A percentile compares a stretch with the other conserved stretches of the same genome.
phyloP scores from a whole-genome alignment of 2,329 filamentous ascomycete genomes.

The Tolypocladium capitatum region DNA sequence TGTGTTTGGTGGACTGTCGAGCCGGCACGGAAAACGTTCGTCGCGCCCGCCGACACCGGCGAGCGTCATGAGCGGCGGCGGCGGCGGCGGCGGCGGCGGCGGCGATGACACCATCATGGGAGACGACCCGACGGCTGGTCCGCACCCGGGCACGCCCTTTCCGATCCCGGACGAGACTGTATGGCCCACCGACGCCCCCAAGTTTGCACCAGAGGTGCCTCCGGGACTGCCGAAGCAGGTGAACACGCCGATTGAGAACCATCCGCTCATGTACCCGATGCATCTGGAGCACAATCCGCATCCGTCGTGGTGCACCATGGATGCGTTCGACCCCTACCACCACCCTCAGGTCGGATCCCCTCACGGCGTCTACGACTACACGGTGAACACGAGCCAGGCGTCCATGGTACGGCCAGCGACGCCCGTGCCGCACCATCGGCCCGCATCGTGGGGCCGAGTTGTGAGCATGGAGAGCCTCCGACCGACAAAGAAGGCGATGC shows the following conservation, averaged over 20 bases:
- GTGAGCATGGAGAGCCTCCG: conserved; percentile 24
- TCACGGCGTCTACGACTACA: conserved; percentile 11
- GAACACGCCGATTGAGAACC: conserved; percentile 16
- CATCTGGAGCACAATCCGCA: conserved; percentile 17
- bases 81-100: background rate
- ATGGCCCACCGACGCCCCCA: conserved; percentile 25
- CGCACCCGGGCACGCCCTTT: conserved; percentile 27
- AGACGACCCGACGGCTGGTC: conserved; percentile 20
- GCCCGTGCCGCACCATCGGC: conserved; percentile 24
- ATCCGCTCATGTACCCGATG: conserved; percentile 17
- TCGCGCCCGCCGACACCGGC: conserved; percentile 22
- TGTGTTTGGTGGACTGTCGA: conserved; percentile 17
- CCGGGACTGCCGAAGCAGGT: conserved; percentile 16
- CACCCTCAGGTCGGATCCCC: conserved; percentile 6
- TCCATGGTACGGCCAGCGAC: conserved; percentile 21
- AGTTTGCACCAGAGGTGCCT: conserved; percentile 22
- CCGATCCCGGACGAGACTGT: conserved; percentile 24
- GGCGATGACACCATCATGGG: conserved; percentile 17
- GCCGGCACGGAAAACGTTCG: conserved; percentile 20
- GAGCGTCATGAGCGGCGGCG: conserved; percentile 7
- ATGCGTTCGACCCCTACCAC: conserved; percentile 6
- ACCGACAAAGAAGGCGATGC: conserved; percentile 20
- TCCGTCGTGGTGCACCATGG: conserved; percentile 11
- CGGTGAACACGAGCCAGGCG: conserved; percentile 11
- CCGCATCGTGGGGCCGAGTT: conserved; percentile 24